phyloP scores from a whole-genome alignment of 306 rosid genomes.

The Casuarina equisetifolia region DNA sequence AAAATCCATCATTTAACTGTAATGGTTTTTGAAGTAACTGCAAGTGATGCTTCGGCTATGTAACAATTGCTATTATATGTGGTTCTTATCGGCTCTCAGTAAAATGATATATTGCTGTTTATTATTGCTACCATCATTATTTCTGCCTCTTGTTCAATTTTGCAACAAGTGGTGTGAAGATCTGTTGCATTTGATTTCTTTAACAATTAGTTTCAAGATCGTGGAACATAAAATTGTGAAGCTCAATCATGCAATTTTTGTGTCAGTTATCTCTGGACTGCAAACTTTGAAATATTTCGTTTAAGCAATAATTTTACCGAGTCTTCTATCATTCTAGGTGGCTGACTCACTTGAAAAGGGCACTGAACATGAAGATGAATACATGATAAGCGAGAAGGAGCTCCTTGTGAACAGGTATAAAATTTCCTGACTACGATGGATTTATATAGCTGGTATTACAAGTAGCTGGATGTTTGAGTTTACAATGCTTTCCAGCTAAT shows the following conservation, averaged over 20 bases:
- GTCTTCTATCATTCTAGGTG: slow-evolving; percentile 48
- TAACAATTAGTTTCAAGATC: neutral
- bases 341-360: slow-evolving; percentile 99
- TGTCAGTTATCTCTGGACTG: neutral
- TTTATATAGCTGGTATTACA: neutral
- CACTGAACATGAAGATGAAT: slow-evolving; percentile 98
- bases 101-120: neutral
- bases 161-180: neutral
- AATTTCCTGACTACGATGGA: slow-evolving; percentile 1
- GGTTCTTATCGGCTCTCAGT: neutral
- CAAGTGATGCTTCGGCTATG: neutral
- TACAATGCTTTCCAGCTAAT: slow-evolving; percentile 23
- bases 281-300: neutral
- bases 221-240: neutral
- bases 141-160: neutral
- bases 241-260: neutral
- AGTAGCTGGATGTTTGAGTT: slow-evolving; percentile 9
- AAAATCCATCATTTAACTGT: neutral
- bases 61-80: neutral
- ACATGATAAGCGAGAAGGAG: slow-evolving; percentile 98
- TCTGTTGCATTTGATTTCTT: neutral
- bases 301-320: slow-evolving; percentile 20
- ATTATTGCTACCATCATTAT: neutral
- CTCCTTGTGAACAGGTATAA: slow-evolving; percentile 90
- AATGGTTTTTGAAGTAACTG: neutral